These are phyloP conservation scores for Phalaenopsis aphrodite DNA, from an alignment of 106 monocot genomes.

Conservation along the genomic window DNA sequence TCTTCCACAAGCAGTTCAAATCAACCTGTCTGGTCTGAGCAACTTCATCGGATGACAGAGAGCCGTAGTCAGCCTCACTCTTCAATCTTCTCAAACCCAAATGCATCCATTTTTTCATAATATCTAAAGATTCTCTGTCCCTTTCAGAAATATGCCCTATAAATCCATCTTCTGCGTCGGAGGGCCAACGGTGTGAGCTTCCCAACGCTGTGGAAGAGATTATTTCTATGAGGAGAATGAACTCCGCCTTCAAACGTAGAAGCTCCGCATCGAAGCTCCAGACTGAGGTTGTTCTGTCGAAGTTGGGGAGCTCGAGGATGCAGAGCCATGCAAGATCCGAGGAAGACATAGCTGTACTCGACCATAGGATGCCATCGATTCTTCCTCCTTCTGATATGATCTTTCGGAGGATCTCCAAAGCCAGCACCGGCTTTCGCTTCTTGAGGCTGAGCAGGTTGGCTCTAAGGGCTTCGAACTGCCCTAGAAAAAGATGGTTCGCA, in stretches of 20 bases:
- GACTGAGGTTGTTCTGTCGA: conserved; percentile 5
- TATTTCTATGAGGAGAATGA: conserved; percentile 52
- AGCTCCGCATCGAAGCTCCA: conserved; percentile 26
- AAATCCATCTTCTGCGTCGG: conserved; percentile 6
- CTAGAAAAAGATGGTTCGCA: conserved; percentile 86
- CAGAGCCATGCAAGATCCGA: conserved; percentile 79
- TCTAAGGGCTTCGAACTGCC: conserved; percentile 80
- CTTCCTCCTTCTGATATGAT: conserved; percentile 57
- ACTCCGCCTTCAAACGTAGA: conserved; percentile 53
- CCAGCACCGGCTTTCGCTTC: conserved; percentile 48
- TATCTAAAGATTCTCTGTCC: not conserved
- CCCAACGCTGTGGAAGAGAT: conserved; percentile 21
- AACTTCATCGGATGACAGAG: conserved; percentile 1
- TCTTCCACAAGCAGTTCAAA: conserved; percentile 32
- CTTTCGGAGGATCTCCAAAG: conserved; percentile 40
- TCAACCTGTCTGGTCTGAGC: conserved; percentile 27
- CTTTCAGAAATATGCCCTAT: conserved; percentile 5
- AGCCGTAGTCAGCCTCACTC: conserved; percentile 14
- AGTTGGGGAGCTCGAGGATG: conserved; percentile 47
- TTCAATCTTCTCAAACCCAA: conserved; percentile 49
- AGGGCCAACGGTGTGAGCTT: not conserved
- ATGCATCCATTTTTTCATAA: conserved; percentile 37
- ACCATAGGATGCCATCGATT: conserved; percentile 65
- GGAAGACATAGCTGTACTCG: conserved; percentile 42
- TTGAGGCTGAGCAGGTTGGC: conserved; percentile 69